Evolutionary conservation across 108 stramenopile species (phyloP).

Genomic region (Nitzschia putrida): DNA sequence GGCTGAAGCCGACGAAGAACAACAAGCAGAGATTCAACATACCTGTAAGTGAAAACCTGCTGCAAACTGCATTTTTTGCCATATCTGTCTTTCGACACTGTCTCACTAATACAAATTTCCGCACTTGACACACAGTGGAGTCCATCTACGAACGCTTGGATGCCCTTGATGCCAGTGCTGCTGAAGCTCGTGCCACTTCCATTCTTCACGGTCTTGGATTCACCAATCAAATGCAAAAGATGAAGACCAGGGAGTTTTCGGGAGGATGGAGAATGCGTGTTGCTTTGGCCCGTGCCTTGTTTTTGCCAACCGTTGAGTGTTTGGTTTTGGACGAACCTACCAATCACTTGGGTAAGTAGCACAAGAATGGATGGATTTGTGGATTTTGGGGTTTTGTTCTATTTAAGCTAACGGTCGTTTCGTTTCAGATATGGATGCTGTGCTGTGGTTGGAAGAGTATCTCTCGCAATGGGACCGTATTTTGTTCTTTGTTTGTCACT

Average conservation of each 20-base stretch:
- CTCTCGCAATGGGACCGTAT: slow-evolving; percentile 91
- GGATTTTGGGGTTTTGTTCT: too few species aligned
- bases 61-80: too few species aligned
- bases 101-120: not conserved
- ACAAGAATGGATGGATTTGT: too few species aligned
- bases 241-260: slow-evolving; percentile 93
- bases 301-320: slow-evolving; percentile 91
- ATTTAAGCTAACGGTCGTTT: too few species aligned
- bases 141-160: slow-evolving; percentile 95
- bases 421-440: slow-evolving; percentile 86
- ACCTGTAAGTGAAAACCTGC: slow-evolving; percentile 32
- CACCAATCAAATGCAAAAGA: slow-evolving; percentile 87
- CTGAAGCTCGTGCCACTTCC: slow-evolving; percentile 94
- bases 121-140: slow-evolving; percentile 46
- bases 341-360: slow-evolving; percentile 60
- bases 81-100: too few species aligned
- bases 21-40: slow-evolving; percentile 67
- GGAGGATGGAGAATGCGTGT: slow-evolving; percentile 99
- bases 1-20: slow-evolving; percentile 84
- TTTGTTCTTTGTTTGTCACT: slow-evolving; percentile 92
- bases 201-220: slow-evolving; percentile 98
- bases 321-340: slow-evolving; percentile 88
- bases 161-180: slow-evolving; percentile 92
- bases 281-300: slow-evolving; percentile 93
- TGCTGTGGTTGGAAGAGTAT: slow-evolving; percentile 98